phyloP scores from a whole-genome alignment of 148 eudicot genomes.

The Hydrangea macrophylla region DNA sequence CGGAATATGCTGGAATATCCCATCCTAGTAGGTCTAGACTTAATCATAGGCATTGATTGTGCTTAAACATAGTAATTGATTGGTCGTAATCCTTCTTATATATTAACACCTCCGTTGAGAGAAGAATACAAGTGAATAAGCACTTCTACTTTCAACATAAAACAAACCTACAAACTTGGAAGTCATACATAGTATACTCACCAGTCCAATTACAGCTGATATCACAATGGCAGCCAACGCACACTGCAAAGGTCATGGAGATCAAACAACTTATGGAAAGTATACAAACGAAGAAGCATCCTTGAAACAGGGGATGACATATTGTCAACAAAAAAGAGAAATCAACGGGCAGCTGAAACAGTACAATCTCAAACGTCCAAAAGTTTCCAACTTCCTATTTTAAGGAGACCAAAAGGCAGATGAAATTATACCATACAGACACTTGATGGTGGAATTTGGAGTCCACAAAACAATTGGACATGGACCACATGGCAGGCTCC shows the following conservation, averaged over 20 bases:
- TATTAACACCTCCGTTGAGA: too few relatives aligned
- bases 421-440: not conserved
- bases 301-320: not conserved
- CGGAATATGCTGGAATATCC: too few relatives aligned
- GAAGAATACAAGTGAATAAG: too few relatives aligned
- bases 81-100: too few relatives aligned
- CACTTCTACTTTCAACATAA: too few relatives aligned
- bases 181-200: constrained; percentile 35
- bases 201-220: constrained; percentile 98
- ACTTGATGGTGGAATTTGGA: not conserved
- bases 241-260: constrained; percentile 55
- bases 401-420: not conserved
- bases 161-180: not conserved
- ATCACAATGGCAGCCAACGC: constrained; percentile 97
- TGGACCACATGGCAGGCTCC: not conserved
- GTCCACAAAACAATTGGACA: not conserved
- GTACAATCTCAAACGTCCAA: not conserved
- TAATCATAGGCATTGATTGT: too few relatives aligned
- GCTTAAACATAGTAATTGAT: too few relatives aligned
- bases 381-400: not conserved
- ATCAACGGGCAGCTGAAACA: not conserved
- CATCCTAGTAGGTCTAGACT: too few relatives aligned
- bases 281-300: constrained; percentile 13
- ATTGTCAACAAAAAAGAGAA: not conserved
- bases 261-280: constrained; percentile 23